Conservation (phyloP, 2,329 filamentous ascomycete species). For the Diaporthe australafricana region DNA sequence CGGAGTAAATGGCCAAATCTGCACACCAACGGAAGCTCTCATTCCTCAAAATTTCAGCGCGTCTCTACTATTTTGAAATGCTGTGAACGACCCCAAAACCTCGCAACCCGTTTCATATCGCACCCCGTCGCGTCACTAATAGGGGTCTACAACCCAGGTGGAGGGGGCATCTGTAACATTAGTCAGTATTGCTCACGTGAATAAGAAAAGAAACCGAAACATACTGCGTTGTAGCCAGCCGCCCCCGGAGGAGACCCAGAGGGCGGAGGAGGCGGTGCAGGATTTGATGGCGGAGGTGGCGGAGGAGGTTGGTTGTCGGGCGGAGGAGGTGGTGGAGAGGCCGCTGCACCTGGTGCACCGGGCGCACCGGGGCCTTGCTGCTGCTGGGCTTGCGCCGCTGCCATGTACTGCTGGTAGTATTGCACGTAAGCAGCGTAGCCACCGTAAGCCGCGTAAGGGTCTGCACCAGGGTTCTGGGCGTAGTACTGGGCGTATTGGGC, state of each 20-base stretch:
- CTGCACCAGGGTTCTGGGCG: constrained; percentile 56
- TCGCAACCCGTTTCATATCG: background rate
- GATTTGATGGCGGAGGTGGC: constrained; percentile 67
- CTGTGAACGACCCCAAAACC: background rate
- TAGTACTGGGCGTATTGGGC: constrained; percentile 90
- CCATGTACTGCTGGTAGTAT: constrained; percentile 80
- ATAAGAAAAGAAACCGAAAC: constrained; percentile 44
- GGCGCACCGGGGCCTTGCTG: constrained; percentile 58
- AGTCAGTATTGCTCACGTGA: constrained; percentile 37
- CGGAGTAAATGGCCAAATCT: background rate
- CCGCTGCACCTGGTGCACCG: constrained; percentile 53
- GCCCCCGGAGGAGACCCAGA: constrained; percentile 63
- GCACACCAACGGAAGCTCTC: background rate
- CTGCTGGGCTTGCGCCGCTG: constrained; percentile 62
- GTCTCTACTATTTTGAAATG: background rate
- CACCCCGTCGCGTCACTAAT: background rate
- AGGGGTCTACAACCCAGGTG: constrained; percentile 61
- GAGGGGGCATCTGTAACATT: constrained; percentile 61
- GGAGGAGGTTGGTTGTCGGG: constrained; percentile 67
- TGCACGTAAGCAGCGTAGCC: constrained; percentile 83
- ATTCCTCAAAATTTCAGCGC: constrained; percentile 3
- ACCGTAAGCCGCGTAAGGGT: constrained; percentile 92
- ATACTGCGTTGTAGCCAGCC: constrained; percentile 73
- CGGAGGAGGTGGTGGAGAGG: constrained; percentile 67
- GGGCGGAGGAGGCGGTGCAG: constrained; percentile 68